These are phyloP conservation scores for Mycena indigotica DNA, from an alignment of 768 basidiomycete genomes.

Conservation along the genomic window DNA sequence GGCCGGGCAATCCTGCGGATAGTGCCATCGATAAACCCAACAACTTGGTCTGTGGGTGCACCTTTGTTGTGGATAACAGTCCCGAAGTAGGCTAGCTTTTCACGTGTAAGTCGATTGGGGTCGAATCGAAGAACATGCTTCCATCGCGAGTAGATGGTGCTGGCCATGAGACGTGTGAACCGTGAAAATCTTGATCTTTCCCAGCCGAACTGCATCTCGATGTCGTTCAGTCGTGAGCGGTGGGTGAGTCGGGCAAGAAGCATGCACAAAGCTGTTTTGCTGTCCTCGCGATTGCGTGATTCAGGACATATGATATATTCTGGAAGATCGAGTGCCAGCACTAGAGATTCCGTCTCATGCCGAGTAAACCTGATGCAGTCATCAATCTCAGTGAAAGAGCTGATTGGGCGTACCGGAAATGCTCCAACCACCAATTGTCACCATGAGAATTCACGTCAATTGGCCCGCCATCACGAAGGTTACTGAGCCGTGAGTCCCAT, in stretches of 20 bases:
- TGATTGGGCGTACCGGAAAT: no score
- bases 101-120: constrained; percentile 3
- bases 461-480: no score
- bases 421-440: no score
- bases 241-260: constrained; percentile 13
- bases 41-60: constrained; percentile 10
- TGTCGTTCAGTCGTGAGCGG: constrained; percentile 4
- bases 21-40: constrained; percentile 19
- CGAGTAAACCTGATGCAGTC: no score
- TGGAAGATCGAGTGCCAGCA: constrained; percentile 14
- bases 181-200: constrained; percentile 20
- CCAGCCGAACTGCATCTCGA: constrained; percentile 23
- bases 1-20: constrained; percentile 7
- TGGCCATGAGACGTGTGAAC: constrained; percentile 13
- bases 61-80: constrained; percentile 3
- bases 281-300: constrained; percentile 6
- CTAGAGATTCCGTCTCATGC: no score
- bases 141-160: constrained; percentile 11
- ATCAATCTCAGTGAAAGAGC: no score
- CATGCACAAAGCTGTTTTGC: constrained; percentile 15
- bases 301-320: constrained; percentile 5
- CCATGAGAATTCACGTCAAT: no score
- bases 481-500: no score
- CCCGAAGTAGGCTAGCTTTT: constrained; percentile 8
- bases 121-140: not conserved